Base-by-base conservation (phyloP, 78 protist genomes). In the Corallochytrium limacisporum region DNA sequence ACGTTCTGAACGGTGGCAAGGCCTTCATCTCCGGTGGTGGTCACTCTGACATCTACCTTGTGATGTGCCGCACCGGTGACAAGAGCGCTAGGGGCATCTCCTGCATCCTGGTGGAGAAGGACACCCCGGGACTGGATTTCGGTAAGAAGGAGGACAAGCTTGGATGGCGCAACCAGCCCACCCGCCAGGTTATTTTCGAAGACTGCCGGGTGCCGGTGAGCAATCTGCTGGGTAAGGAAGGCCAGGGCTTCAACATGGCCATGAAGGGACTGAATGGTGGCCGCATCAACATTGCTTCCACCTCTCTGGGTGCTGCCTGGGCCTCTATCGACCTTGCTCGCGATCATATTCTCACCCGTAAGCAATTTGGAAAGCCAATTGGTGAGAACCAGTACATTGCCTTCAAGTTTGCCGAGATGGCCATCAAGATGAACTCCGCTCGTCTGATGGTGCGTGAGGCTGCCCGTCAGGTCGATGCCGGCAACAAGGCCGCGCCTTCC, bases 241-340 rank as follows among this genome's bases (percentile, higher is more conserved):
- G 95, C 26, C 62, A 85, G 38, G 97, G 97, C n/a, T 91, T 91
- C 66, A 66, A 54, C 15, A 88, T 91, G 26, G 97, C 97, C 20
- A 92, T 89, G 97, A 72, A 43, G 29, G 95, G 93, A 0, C 74
- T 92, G 26, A 87, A 92, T 24, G 95, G 97, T 2, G 97, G 74
- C 5, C 55, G 74, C 22, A 43, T 68, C 36, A 68, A 68, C 48
- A 68, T 68, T 36, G 81, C 75, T 3, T 74, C 90, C 7, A 84
- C 89, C 60, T 49, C 75, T 28, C 65, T 90, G 38, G 95, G 95
- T 28, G 95, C 79, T 22, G 95, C 95, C 15, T 85, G 78, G 37
- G 36, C 69, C 15, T 18, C 77, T 16, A 6, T 87, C 13, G 82
- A 69, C 13, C 24, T 59, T 1, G 85, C 95, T 0, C 29, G 44